These are phyloP conservation scores for Corylus americana DNA, from an alignment of 306 rosid genomes.

Conservation along the genomic window DNA sequence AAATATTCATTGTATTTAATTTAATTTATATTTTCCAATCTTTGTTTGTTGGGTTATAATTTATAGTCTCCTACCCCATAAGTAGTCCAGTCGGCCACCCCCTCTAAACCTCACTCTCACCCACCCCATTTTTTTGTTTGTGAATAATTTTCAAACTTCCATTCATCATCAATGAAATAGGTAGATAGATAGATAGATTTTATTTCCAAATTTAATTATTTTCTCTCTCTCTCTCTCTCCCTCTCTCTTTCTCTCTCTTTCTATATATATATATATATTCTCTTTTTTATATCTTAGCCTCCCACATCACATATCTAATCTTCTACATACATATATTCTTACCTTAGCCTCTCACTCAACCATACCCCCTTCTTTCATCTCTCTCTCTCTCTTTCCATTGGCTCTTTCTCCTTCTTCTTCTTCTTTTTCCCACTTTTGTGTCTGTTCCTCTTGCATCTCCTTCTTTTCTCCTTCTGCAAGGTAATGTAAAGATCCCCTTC, in stretches of 20 bases:
- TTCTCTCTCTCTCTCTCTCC: too few relatives aligned
- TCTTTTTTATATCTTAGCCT: neutral
- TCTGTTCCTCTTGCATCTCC: conserved; percentile 42
- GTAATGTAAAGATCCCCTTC: conserved; percentile 35
- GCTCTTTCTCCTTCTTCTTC: conserved; percentile 33
- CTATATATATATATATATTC: neutral
- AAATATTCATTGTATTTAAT: too few relatives aligned
- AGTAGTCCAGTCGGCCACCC: conserved; percentile 7
- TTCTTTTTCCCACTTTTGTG: conserved; percentile 36
- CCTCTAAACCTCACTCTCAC: conserved; percentile 21
- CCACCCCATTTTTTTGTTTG: neutral
- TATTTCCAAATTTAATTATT: conserved; percentile 4
- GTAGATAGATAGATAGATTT: neutral
- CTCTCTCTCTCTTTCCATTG: conserved; percentile 19
- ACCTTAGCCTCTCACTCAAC: conserved; percentile 66
- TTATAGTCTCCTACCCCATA: conserved; percentile 1
- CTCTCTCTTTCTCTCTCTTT: too few relatives aligned
- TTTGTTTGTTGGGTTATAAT: neutral
- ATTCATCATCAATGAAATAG: neutral
- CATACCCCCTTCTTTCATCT: conserved; percentile 12
- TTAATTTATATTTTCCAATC: neutral
- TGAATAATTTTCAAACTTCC: too few relatives aligned
- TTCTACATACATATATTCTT: conserved; percentile 57
- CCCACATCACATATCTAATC: conserved; percentile 22
- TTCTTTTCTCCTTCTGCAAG: conserved; percentile 51